Base-by-base conservation (phyloP, 345 rosid genomes). In the Bruguiera sexangula region DNA sequence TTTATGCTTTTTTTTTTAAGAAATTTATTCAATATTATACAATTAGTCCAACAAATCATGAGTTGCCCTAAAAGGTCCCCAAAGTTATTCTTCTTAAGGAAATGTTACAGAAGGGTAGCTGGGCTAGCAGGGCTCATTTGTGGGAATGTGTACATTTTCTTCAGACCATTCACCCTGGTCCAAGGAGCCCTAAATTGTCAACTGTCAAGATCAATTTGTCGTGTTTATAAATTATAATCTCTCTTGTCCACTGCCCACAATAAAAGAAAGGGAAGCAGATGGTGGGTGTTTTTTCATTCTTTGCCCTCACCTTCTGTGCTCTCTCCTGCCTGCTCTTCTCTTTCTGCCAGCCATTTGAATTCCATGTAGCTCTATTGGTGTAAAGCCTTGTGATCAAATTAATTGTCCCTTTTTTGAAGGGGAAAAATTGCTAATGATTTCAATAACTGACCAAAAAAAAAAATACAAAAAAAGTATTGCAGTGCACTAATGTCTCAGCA, bases 81-180 rank as follows among this genome's bases (percentile, higher is more conserved):
- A 0, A 32, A 32, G 48, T 39, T 10, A 9, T 11, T 10, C 2
- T 39, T 39, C 48, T 10, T 11, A 2, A 1, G 13, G 3, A 39
- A 39, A 10, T 39, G 0, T 39, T 10, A 0, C 5, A 13, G 50
- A 43, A 4, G 19, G 98, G 98, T 2, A 93, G 96, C 22, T 58
- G 98, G 96, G 10, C 81, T 90, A 19, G 95, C 98, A 15, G 92
- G 93, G 6, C 82, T 90, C 22, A 48, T 88, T 78, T 90, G 88
- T 69, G 86, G 85, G 31, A 84, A 88, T 71, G 78, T 89, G 63
- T 89, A 78, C 81, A 86, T 91, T 91, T 77, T 20, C 63, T 6
- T 65, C 80, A 2, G 91, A 81, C 50, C 92, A 91, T 72, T 78
- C 68, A 10, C 89, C 94, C 3, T 70, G 88, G 50, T 54, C 81